Base-by-base conservation (phyloP, 352 stramenopile species). In the Phytophthora citrophthora region DNA sequence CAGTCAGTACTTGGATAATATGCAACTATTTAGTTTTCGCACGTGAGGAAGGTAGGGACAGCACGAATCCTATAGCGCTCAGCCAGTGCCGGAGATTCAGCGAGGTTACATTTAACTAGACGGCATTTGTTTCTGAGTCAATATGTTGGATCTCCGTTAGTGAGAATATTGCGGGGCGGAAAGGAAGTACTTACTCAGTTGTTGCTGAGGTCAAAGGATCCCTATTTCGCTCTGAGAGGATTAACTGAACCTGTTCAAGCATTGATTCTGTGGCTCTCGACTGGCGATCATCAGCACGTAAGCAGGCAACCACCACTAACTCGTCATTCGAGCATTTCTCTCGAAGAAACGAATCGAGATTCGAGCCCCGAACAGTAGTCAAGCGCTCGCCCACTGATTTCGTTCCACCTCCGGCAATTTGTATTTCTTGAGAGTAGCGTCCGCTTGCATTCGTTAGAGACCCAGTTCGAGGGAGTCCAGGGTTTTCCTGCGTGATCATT, bases 41-140 rank as follows among this genome's bases (percentile, higher is more conserved):
- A 95, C 77, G 92, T 74, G 40, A 96, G 77, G 41, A 90, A 94
- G 2, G 86, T 91, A 24, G 88, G 88, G 2, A 83, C 54, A 1
- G 88, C 84, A 57, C 81, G 79, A 67, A 96, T 83, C 13, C 77
- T 72, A 49, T 81, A 96, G 15, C 82, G 79, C 45, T 93, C 66
- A 5, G 77, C 70, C 8, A 94, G 60, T 36, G 71, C 39, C 27
- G 76, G 58, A 5, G 71, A 91, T 52, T 92, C 82, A 15, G 81
- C 66, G 26, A 96, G 75, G 43, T 94, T 81, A 49, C 88, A 90
- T 62, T 92, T 91, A 56, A 91, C 72, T 4, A 96, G 51, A 11
- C 55, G 34, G 23, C 62, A 70, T 4, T 69, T 60, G 38, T 74
- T 91, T 56, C 75, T 91, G 54, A 38, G 40, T 23, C 29, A 41